These are phyloP conservation scores for Triglochin maritima DNA, from an alignment of 106 monocot genomes.

Conservation along the genomic window DNA sequence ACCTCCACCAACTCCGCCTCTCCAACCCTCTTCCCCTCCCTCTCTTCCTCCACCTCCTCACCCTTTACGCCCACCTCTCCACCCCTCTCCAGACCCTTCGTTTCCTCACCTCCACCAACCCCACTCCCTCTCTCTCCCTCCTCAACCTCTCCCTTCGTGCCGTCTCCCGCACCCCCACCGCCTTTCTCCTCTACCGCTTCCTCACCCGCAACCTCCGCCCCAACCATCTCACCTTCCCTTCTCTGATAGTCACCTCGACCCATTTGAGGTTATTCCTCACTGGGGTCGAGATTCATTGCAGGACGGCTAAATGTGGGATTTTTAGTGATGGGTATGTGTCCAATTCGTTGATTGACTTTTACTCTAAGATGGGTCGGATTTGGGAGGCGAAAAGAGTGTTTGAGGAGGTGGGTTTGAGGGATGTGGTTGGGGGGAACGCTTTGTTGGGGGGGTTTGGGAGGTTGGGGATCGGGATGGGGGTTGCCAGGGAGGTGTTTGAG, in stretches of 20 bases:
- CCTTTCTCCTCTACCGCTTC: constrained; percentile 14
- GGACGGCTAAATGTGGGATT: constrained; percentile 3
- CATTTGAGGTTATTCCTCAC: not conserved
- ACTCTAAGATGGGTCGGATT: constrained; percentile 11
- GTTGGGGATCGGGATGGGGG: constrained; percentile 1
- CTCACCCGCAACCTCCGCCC: constrained; percentile 6
- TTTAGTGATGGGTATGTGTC: constrained; percentile 4
- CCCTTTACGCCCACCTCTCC: constrained; percentile 16
- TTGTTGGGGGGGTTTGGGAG: constrained; percentile 16
- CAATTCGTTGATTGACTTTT: constrained; percentile 24
- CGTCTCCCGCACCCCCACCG: constrained; percentile 4
- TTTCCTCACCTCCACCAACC: constrained; percentile 12
- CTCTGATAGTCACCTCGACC: constrained; percentile 19
- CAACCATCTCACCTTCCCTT: constrained; percentile 22
- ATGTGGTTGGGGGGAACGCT: constrained; percentile 17
- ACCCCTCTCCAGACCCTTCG: constrained; percentile 9
- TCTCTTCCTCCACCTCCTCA: constrained; percentile 9
- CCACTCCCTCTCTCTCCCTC: constrained; percentile 13
- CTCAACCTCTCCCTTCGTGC: constrained; percentile 17
- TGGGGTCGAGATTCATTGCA: constrained; percentile 12
- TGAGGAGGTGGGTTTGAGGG: constrained; percentile 12
- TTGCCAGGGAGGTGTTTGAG: constrained; percentile 11
- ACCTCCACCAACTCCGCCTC: constrained; percentile 6
- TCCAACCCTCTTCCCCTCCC: constrained; percentile 13
- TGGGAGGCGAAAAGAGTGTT: constrained; percentile 7